Conservation (phyloP, 1,139 yeast genomes). For the Suhomyces taliae region DNA sequence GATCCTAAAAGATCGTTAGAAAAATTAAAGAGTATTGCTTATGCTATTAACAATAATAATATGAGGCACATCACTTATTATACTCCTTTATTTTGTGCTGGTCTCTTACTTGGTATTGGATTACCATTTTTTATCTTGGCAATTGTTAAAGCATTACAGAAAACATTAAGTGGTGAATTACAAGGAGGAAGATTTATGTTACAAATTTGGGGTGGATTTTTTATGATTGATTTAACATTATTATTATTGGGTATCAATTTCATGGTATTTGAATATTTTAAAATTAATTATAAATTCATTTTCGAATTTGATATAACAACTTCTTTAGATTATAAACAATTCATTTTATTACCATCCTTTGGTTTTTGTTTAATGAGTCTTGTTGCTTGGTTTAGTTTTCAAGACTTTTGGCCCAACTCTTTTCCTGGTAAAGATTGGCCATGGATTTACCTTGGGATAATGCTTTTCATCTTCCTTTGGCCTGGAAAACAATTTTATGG, state of each 20-base stretch:
- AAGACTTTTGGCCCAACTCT: slow-evolving; percentile 59
- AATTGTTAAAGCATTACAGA: slow-evolving; percentile 48
- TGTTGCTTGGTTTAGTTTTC: slow-evolving; percentile 74
- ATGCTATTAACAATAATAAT: slow-evolving; percentile 37
- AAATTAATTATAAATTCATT: slow-evolving; percentile 86
- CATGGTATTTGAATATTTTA: slow-evolving; percentile 67
- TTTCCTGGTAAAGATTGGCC: slow-evolving; percentile 79
- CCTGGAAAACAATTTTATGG: slow-evolving; percentile 60
- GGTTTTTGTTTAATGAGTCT: slow-evolving; percentile 57
- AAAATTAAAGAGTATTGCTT: slow-evolving; percentile 56
- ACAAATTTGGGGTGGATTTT: slow-evolving; percentile 93
- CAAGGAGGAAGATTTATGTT: slow-evolving; percentile 61
- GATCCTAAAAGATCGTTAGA: slow-evolving; percentile 77
- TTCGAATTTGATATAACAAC: slow-evolving; percentile 81
- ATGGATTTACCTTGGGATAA: slow-evolving; percentile 66
- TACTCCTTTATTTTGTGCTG: slow-evolving; percentile 53
- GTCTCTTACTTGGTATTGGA: slow-evolving; percentile 68
- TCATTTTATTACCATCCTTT: slow-evolving; percentile 60
- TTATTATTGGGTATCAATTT: slow-evolving; percentile 69
- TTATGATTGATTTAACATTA: slow-evolving; percentile 59
- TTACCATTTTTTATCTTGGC: slow-evolving; percentile 61
- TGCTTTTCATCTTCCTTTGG: slow-evolving; percentile 52
- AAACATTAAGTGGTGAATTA: slow-evolving; percentile 35
- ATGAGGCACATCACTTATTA: slow-evolving; percentile 35
- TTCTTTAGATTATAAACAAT: slow-evolving; percentile 68